Evolutionary conservation across 257 asterid genomes (phyloP).

Genomic region (Solanum tarijense): DNA sequence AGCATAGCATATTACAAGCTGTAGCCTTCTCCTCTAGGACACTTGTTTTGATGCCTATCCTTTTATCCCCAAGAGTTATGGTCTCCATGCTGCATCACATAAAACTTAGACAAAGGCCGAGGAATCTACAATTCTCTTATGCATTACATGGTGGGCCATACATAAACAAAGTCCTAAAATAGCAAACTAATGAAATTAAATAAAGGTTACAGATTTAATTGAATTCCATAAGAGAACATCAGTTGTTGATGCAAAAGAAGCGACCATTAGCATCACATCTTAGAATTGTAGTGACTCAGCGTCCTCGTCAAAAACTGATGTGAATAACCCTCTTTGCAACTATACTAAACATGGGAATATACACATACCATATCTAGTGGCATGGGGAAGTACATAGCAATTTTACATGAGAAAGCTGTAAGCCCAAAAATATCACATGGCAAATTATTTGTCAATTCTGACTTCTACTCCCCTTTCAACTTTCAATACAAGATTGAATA

Average conservation of each 20-base stretch:
- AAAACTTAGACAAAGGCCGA: not conserved
- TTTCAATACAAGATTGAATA: not conserved
- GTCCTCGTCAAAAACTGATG: not conserved
- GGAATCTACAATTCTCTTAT: not conserved
- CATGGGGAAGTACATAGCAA: not conserved
- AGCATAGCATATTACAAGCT: slow-evolving; percentile 96
- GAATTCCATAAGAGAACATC: not conserved
- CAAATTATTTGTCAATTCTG: not conserved
- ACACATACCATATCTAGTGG: not conserved
- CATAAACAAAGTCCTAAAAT: not conserved
- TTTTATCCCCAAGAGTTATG: slow-evolving; percentile 91
- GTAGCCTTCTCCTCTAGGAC: slow-evolving; percentile 98
- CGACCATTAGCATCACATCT: not conserved
- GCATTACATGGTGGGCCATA: not conserved
- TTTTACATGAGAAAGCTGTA: not conserved
- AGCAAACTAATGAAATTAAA: not conserved
- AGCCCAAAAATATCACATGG: not conserved
- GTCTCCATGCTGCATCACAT: slow-evolving; percentile 81
- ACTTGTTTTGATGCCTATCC: slow-evolving; percentile 93
- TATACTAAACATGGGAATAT: not conserved
- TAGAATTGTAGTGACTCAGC: not conserved
- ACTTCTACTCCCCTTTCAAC: not conserved
- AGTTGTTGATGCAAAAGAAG: not conserved
- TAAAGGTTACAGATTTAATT: not conserved
- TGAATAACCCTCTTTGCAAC: not conserved